These are phyloP conservation scores for Globisporangium irregulare DNA, from an alignment of 352 stramenopile species.

Conservation along the genomic window DNA sequence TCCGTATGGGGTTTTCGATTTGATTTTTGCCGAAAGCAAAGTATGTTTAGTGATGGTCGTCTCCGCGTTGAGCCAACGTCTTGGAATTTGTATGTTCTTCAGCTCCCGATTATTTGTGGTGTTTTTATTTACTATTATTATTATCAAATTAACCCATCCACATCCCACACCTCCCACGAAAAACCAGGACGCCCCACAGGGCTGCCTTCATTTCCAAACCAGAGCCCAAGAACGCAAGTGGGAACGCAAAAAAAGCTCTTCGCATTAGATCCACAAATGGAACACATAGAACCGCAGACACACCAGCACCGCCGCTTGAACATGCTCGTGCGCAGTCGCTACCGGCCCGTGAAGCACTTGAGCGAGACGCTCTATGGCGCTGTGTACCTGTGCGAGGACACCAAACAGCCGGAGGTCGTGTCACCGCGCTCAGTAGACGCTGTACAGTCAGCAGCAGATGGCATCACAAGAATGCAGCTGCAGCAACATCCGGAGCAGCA, in stretches of 20 bases:
- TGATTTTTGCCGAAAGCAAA: too few species aligned
- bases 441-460: not conserved
- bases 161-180: too few species aligned
- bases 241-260: not conserved
- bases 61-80: too few species aligned
- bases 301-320: constrained; percentile 4
- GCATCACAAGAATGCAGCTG: not conserved
- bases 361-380: constrained; percentile 45
- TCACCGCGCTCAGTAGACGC: constrained; percentile 6
- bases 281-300: not conserved
- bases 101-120: too few species aligned
- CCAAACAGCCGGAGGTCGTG: not conserved
- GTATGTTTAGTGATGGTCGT: too few species aligned
- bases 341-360: constrained; percentile 30
- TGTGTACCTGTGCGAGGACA: constrained; percentile 46
- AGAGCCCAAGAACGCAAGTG: not conserved
- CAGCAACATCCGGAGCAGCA: not conserved
- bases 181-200: too few species aligned
- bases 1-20: too few species aligned
- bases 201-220: not conserved
- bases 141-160: too few species aligned
- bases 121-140: too few species aligned
- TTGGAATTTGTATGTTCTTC: too few species aligned
- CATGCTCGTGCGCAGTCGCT: constrained; percentile 29
- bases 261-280: not conserved